Base-by-base conservation (phyloP, 257 asterid genomes). In the Capsicum rhomboideum region DNA sequence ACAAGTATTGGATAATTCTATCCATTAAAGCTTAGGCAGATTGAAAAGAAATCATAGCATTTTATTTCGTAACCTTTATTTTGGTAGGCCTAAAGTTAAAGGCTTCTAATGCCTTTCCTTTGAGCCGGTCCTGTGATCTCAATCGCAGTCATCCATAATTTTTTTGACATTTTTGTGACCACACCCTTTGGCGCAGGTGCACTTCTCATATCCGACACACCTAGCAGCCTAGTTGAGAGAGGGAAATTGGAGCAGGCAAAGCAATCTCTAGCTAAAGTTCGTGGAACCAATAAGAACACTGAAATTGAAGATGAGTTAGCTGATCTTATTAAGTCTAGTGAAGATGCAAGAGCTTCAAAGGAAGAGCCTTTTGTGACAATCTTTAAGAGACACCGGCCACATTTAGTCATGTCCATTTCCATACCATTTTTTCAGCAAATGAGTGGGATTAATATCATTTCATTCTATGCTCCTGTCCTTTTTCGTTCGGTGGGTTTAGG, bases 401-500 rank as follows among this genome's bases (percentile, higher is more conserved):
- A 89, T 37, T 84, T 96, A 31, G 50, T 93, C 83, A 94, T 96
- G 80, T 92, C 99, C 9, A 83, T 93, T 4, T 88, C 92, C 54
- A 74, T 94, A 82, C 94, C 93, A 98, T 83, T 94, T 14, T 95
- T 95, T 89, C 98, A 95, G 84, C 97, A 94, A 64, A 89, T 91
- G 77, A 95, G 97, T 0, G 98, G 98, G 55, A 95, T 93, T 89
- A 93, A 95, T 23, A 95, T 98, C 2, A 94, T 95, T 64, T 92
- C 94, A 97, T 95, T 94, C 86, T 95, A 95, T 18, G 95, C 98
- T n/a, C 97, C 98, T 0, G 97, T 95, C 10, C 85, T 95, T 13
- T 94, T 94, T 40, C 34, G 58, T 85, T 94, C 98, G 0, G 91
- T 95, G 1, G 98, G 99, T 78, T 95, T 95, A 59, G 95, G 93